These are phyloP conservation scores for Aspergillus alliaceus DNA, from an alignment of 2,329 filamentous ascomycete species.

Conservation along the genomic window DNA sequence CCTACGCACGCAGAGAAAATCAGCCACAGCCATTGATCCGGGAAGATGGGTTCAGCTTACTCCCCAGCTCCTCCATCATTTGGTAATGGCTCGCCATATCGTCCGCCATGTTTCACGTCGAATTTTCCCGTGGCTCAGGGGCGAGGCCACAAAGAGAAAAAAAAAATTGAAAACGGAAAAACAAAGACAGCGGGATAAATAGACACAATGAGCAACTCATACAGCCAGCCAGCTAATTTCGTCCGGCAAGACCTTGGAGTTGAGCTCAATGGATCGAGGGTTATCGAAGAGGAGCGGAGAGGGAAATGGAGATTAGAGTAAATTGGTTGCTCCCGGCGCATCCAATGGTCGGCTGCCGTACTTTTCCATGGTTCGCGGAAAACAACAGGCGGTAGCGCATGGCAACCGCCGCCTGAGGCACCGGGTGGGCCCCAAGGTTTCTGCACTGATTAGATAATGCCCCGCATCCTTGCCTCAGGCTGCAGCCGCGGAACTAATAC, in stretches of 20 bases:
- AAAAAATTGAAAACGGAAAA: slow-evolving; percentile 4
- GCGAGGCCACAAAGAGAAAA: slow-evolving; percentile 8
- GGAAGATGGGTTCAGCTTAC: slow-evolving; percentile 58
- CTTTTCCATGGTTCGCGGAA: slow-evolving; percentile 19
- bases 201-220: slow-evolving; percentile 15
- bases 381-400: slow-evolving; percentile 24
- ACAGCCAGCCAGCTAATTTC: slow-evolving; percentile 14
- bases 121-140: slow-evolving; percentile 9
- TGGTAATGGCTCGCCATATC: slow-evolving; percentile 83
- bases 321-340: slow-evolving; percentile 15
- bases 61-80: slow-evolving; percentile 92
- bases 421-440: neutral
- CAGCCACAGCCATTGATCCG: slow-evolving; percentile 15
- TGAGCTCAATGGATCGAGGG: slow-evolving; percentile 16
- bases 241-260: slow-evolving; percentile 10
- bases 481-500: too few species aligned
- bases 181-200: slow-evolving; percentile 1
- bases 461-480: neutral
- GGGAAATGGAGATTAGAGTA: slow-evolving; percentile 4
- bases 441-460: neutral
- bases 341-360: slow-evolving; percentile 18
- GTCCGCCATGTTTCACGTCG: slow-evolving; percentile 38
- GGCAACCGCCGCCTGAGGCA: slow-evolving; percentile 23
- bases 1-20: slow-evolving; percentile 50
- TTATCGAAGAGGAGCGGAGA: slow-evolving; percentile 8